phyloP scores from a whole-genome alignment of 2,329 filamentous ascomycete species.

The Helotiales sp. region DNA sequence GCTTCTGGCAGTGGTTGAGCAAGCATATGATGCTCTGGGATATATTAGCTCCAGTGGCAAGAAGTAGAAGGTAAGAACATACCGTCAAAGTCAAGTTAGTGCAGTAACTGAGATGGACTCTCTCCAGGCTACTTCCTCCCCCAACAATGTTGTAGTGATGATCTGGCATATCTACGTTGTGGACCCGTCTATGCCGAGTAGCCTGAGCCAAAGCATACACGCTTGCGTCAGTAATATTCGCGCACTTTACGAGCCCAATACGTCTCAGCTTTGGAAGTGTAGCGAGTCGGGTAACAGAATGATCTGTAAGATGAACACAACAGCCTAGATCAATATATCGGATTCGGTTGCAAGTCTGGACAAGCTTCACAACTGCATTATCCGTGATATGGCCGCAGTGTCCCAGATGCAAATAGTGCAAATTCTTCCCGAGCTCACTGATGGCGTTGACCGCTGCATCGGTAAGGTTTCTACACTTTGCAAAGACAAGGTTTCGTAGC shows the following conservation, averaged over 20 bases:
- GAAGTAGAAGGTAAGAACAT: slow-evolving; percentile 35
- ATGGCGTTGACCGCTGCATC: slow-evolving; percentile 87
- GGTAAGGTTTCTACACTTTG: slow-evolving; percentile 92
- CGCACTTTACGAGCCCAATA: slow-evolving; percentile 93
- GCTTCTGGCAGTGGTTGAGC: slow-evolving; percentile 84
- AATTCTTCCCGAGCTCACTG: slow-evolving; percentile 85
- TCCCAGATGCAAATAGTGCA: slow-evolving; percentile 94
- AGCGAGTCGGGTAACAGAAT: slow-evolving; percentile 80
- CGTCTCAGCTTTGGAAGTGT: slow-evolving; percentile 89
- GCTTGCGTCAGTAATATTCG: slow-evolving; percentile 83
- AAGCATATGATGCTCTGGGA: slow-evolving; percentile 82
- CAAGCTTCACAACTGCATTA: slow-evolving; percentile 78
- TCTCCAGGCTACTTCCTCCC: slow-evolving; percentile 59
- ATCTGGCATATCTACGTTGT: background rate
- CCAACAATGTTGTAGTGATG: background rate
- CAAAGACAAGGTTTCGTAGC: slow-evolving; percentile 87
- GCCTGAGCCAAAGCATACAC: slow-evolving; percentile 81
- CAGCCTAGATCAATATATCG: slow-evolving; percentile 98
- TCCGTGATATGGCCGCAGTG: slow-evolving; percentile 94
- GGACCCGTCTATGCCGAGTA: slow-evolving; percentile 8
- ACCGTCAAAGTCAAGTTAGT: slow-evolving; percentile 79
- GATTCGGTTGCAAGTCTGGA: slow-evolving; percentile 86
- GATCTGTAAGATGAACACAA: slow-evolving; percentile 84
- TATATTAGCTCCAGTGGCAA: slow-evolving; percentile 34
- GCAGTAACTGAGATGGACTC: slow-evolving; percentile 96